Percentiles rank a stretch among this genome's conserved stretches.
Conservation (phyloP, 139 green algal genomes). For the Asterochloris erici region DNA sequence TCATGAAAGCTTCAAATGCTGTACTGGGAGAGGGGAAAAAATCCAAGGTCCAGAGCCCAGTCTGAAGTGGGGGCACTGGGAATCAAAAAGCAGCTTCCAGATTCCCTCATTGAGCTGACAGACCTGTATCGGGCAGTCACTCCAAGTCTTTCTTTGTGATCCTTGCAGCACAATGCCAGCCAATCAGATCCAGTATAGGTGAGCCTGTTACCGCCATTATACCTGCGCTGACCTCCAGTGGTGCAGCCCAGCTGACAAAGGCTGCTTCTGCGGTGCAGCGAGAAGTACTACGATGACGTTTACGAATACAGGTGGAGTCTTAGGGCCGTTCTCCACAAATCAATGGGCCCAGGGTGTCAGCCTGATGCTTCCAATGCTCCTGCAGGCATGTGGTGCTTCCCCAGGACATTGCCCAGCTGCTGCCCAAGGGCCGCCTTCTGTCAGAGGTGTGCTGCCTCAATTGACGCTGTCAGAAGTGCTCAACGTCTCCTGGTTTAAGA, state of each 20-base stretch:
- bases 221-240: no score
- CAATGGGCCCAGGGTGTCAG: not conserved
- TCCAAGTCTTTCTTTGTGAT: not conserved
- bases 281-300: conserved; percentile 97
- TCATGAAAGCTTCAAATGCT: no score
- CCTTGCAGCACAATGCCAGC: conserved; percentile 25
- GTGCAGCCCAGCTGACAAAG: no score
- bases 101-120: not conserved
- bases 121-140: not conserved
- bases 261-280: conserved; percentile 32
- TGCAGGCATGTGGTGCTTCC: conserved; percentile 95
- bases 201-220: no score
- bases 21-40: no score
- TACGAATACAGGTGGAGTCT: conserved; percentile 84
- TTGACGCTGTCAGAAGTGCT: no score
- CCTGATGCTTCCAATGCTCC: not conserved
- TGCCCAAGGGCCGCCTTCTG: conserved; percentile 90
- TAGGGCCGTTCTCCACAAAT: not conserved
- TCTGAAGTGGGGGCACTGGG: no score
- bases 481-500: no score
- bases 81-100: not conserved
- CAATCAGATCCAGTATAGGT: conserved; percentile 58
- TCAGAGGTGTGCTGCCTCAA: conserved; percentile 70
- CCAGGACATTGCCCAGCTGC: conserved; percentile 78
- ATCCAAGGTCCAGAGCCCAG: no score